Base-by-base conservation (phyloP, 306 rosid species). In the Potentilla sterilis region DNA sequence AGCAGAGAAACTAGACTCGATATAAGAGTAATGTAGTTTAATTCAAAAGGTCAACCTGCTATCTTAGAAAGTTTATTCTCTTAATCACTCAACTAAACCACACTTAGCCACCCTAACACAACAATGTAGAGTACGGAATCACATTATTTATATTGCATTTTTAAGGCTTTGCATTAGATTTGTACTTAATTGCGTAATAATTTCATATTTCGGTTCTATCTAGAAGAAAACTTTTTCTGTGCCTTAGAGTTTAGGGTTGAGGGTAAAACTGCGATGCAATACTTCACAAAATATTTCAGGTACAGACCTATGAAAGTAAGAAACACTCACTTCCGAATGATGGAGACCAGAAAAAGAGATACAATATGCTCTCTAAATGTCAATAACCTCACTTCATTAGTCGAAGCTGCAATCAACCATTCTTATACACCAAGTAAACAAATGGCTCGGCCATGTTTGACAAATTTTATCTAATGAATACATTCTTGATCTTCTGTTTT, bases 41-140 rank as follows among this genome's bases (percentile, higher is more conserved):
- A 47, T 35, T 66, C n/a, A 35, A 79, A 57, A 22, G 67, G 70
- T 51, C 77, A 58, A 58, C 77, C 32, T 72, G 37, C 40, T 6
- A 38, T 40, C 55, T 22, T 18, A 3, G 21, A 43, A 48, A 62
- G 11, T 74, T 40, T 61, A 79, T 63, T 47, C 63, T 69, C 82
- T 73, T 72, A 43, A 68, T 81, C 77, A 80, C 74, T 75, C 82
- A 87, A 87, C 93, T 68, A 84, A 88, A 77, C 87, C 88, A 83
- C 76, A 61, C 34, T 44, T 22, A 62, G 59, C 75, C 75, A 76
- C 75, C 82, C 86, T 83, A 86, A 83, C 81, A 85, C 84, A 80
- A 69, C 82, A 78, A 41, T 35, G 62, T 24, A 81, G 66, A 4
- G 75, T 42, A 8, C 28, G 40, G 42, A 72, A 14, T 12, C 76